Base-by-base conservation (phyloP, 768 basidiomycete species). In the Crepidotus variabilis region DNA sequence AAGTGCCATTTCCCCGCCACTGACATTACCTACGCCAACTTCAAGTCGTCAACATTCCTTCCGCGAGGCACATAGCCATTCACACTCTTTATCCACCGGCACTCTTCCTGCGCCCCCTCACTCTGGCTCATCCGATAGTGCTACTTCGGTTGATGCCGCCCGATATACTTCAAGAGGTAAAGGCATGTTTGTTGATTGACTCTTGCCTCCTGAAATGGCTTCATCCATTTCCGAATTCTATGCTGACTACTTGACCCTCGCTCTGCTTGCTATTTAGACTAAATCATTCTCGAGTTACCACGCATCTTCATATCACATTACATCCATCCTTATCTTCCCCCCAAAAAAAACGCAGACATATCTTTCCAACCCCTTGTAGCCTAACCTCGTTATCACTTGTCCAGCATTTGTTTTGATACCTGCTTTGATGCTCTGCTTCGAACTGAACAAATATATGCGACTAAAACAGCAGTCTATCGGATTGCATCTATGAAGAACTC, bases 101-200 rank as follows among this genome's bases (percentile, higher is more conserved):
- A n/a, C n/a, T n/a, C 22, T 39, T 7, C 20, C 33, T 39, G 45
- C 32, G n/a, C 13, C 22, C 2, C 21, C 36, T 36, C 48, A 23
- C 18, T 43, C 39, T 43, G 39, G 39, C 18, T 43, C 39, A 8
- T 3, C 50, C 8, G 55, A 56, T 24, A 39, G 46, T 32, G 50
- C 36, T 16, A 35, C n/a, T 2, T 14, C 49, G n/a, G 47, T 43
- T 21, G 50, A 56, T 24, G 32, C 47, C 2, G 16, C 50, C 2
- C 35, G 55, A 39, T 39, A 56, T 43, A 22, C n/a, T 22, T 56
- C 55, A 13, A 51, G 32, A 32, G 50, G 50, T 45, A 56, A 56
- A 46, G 2, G 35, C n/a, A 33, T 56, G 20, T 56, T 51, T 22
- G 16, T 47, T 22, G 55, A 56, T 6, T 56, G 48, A 51, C 24